A percentile compares a stretch with the other conserved stretches of the same genome.
Conservation (phyloP, 352 stramenopile species). For the Phytopythium mirpurense region DNA sequence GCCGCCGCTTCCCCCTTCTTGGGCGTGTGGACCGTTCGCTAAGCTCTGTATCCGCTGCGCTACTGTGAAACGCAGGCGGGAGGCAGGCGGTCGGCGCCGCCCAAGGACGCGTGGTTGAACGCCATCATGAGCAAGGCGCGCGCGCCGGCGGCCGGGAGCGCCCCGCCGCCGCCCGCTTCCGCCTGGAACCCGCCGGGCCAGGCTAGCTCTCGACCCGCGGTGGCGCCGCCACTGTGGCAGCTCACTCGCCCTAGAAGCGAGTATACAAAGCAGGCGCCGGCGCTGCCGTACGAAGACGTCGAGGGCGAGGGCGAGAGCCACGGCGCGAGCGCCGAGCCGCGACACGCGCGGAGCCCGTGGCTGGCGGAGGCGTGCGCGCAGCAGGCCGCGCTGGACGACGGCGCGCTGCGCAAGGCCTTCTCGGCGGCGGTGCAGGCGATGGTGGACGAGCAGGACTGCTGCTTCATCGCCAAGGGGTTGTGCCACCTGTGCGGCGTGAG, state of each 20-base stretch:
- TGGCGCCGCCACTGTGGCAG: not conserved
- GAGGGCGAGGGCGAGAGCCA: not conserved
- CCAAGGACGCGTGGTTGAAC: conserved; percentile 66
- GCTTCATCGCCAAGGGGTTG: conserved; percentile 65
- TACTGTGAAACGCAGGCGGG: not conserved
- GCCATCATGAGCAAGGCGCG: conserved; percentile 69
- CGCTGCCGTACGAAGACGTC: not conserved
- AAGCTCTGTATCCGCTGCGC: too few species aligned
- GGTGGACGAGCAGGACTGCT: conserved; percentile 52
- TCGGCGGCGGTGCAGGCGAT: conserved; percentile 50
- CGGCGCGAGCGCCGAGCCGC: not conserved
- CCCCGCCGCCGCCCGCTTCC: not conserved
- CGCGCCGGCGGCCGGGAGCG: conserved; percentile 10
- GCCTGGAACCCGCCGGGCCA: too few species aligned
- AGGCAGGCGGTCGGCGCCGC: conserved; percentile 13
- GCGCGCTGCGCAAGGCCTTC: conserved; percentile 35
- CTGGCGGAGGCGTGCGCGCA: conserved; percentile 5
- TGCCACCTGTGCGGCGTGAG: conserved; percentile 60
- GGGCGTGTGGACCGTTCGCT: too few species aligned
- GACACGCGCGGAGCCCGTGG: not conserved
- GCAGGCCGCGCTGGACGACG: conserved; percentile 33
- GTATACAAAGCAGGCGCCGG: not conserved
- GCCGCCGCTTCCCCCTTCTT: too few species aligned
- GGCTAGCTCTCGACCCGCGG: too few species aligned
- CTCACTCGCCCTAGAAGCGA: not conserved